Evolutionary conservation across 129 eudicot species (phyloP).

Genomic region (Solidago caesia): DNA sequence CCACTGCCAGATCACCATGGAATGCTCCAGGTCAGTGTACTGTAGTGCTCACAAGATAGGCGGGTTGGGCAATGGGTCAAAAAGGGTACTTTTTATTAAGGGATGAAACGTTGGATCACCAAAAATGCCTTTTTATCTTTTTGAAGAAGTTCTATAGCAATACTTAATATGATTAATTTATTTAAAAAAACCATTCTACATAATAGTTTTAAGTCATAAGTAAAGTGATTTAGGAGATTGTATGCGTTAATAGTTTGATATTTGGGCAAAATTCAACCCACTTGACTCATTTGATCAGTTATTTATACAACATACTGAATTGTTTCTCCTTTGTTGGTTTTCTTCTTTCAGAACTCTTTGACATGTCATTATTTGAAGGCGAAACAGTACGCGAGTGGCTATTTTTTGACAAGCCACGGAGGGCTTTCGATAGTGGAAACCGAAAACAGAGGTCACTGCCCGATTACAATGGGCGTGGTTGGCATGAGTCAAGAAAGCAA

Average conservation of each 20-base stretch:
- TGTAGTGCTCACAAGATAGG: neutral
- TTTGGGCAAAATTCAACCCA: neutral
- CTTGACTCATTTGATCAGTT: neutral
- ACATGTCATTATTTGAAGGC: slow-evolving; percentile 72
- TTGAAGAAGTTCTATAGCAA: neutral
- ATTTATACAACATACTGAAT: neutral
- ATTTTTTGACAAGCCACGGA: slow-evolving; percentile 91
- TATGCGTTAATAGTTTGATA: neutral
- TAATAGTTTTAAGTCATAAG: neutral
- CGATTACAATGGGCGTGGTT: slow-evolving; percentile 92
- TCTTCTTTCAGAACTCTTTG: slow-evolving; percentile 71
- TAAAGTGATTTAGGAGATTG: neutral
- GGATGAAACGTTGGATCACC: neutral
- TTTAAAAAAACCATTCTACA: neutral
- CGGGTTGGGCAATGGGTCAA: neutral
- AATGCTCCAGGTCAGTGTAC: slow-evolving; percentile 81
- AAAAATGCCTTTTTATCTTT: neutral
- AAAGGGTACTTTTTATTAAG: neutral
- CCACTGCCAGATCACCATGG: slow-evolving; percentile 96
- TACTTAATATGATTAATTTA: neutral
- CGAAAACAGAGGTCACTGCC: slow-evolving; percentile 96
- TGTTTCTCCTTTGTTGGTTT: neutral
- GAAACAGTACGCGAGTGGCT: slow-evolving; percentile 95
- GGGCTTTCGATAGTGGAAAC: slow-evolving; percentile 97
- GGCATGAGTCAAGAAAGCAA: slow-evolving; percentile 98